Base-by-base conservation (phyloP, 225 moss, liverwort and hornwort species). In the Ulota crispa region DNA sequence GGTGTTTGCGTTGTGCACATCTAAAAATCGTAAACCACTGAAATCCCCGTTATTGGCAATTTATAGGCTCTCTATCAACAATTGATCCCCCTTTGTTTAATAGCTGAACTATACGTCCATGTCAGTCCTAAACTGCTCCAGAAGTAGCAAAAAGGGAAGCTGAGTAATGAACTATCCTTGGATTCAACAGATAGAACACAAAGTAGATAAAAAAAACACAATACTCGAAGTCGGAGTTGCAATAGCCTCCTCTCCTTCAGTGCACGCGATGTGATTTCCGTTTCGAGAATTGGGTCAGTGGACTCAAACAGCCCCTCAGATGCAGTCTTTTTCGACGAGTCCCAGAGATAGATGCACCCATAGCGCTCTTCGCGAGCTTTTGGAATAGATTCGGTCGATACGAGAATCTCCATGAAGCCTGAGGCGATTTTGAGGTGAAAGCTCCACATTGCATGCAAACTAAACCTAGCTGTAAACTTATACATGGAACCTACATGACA, bases 1-100 rank as follows among this genome's bases (percentile, higher is more conserved):
- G 50, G 72, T 80, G 52, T 72, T 69, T 84, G 78, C 80, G 30
- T 16, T 83, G 83, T 88, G 80, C n/a, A 19, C 8, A 32, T 20
- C 23, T 64, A 63, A n/a, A 73, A 56, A 45, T 45, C 13, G 7
- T 24, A 59, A 36, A 66, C 37, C 27, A 42, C 5, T 69, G 42
- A 9, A 37, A 7, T 61, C 28, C 30, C 64, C 10, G 21, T 4
- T 6, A 41, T 41, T 39, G 39, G 16, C 50, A 61, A n/a, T 30
- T 75, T 57, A 32, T 47, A 60, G 28, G 32, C 24, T 43, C 45
- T 59, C 72, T 52, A 47, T 68, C 34, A 16, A 30, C 77, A 77
- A 23, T 30, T 30, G 28, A 77, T 47, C 39, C 62, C 18, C 77
- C 41, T 16, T 53, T 61, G 26, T 39, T 70, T 16, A 8, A 70